Evolutionary conservation across 176 grass and related monocot genomes (phyloP), one percentile per base, ranked within the genome.

Genomic region (Alopecurus myosuroides): DNA sequence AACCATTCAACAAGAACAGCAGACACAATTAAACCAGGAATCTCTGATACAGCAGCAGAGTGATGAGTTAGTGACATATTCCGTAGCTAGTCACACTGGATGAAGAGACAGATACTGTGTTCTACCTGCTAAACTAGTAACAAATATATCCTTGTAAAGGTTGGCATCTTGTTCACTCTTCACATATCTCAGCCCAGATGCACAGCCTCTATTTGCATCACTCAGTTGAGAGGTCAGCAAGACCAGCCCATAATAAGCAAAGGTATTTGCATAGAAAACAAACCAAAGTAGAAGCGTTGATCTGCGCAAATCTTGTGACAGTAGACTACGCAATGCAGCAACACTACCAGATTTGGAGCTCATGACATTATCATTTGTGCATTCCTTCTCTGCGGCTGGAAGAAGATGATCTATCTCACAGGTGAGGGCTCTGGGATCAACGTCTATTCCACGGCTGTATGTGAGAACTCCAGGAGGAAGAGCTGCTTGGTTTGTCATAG

Each of bases 231-330:
- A 70, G 10, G 92, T 89, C 23, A 97, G 79, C 86, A 97, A 85
- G 52, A 94, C 88, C 42, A 97, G 28, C 22, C 95, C 95, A 57
- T 94, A 97, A 79, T 97, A 97, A 72, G 84, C 90, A 57, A 97
- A 97, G n/a, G 95, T 89, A 86, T 94, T 94, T 52, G 92, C 90
- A 6, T 75, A 97, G 86, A 82, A 97, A 85, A 81, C 84, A 37
- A 94, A 88, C 95, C 95, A 97, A 20, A 94, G 85, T 50, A 97
- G 88, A 74, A 97, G 90, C 57, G 95, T 97, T 55, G 90, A 87
- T 89, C 81, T 94, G 36, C 86, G 28, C 73, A 94, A 36, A 39
- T 91, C 89, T 10, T 63, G 88, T 1, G 92, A 97, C 11, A 97
- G 33, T 39, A 97, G 90, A 44, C 35, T 70, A 62, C 74, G 70